Base-by-base conservation (phyloP, 2,329 filamentous ascomycete species). In the Chrysosporium queenslandicum region DNA sequence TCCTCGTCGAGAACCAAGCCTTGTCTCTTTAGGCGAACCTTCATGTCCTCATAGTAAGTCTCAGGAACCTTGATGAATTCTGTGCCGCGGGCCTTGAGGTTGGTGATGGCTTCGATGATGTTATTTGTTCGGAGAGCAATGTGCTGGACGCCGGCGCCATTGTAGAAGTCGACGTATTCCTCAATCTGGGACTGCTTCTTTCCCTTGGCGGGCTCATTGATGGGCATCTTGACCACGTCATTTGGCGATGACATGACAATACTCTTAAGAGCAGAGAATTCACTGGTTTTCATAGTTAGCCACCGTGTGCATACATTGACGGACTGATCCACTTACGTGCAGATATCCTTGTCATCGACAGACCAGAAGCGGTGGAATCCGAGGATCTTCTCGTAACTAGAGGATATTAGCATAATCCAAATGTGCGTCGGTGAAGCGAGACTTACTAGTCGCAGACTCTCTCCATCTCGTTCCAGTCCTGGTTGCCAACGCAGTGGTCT, bases 291-390 rank as follows among this genome's bases (percentile, higher is more conserved):
- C 20, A 37, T 32, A 1, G 1, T 25, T 3, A n/a, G 3, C 12
- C 16, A 8, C 41, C 14, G 14, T 2, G 8, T 3, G 34, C 34
- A 3, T 18, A 20, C 4, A 23, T 50, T 21, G 8, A 7, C 29
- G 2, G 11, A 36, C 20, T 2, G 9, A 9, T 30, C 37, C 14
- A 64, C 68, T 54, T 62, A 71, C 68, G 69, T 95, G 77, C 82
- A 87, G 71, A 96, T 94, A 66, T 94, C 82, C 60, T 81, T 85
- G 75, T 96, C 91, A 68, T 96, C 91, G 54, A 96, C 90, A 51
- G 83, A 88, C 91, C 91, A 96, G 82, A 96, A 96, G 59, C 90
- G 87, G 74, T 95, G 89, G 79, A 96, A 96, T 51, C 85, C 85
- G 25, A 96, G 85, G 57, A 85, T 86, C 57, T 83, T 80, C 73